Percentiles rank a stretch among this genome's conserved stretches.
Conservation (phyloP, 371 early-diverging fungal genomes). For the Mucor racemosus region DNA sequence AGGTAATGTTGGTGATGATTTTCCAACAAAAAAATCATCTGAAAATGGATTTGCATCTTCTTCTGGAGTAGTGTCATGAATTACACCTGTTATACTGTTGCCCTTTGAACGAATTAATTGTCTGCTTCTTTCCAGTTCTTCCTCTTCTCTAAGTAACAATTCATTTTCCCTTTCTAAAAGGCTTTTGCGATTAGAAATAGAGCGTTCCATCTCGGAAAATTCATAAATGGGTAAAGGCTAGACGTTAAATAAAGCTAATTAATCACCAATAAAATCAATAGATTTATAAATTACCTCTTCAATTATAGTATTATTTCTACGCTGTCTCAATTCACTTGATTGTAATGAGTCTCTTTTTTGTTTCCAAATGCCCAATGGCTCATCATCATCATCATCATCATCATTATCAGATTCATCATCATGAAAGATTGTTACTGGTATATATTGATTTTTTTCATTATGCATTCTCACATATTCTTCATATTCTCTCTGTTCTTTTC, state of each 20-base stretch:
- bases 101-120: conserved; percentile 14
- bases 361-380: conserved; percentile 27
- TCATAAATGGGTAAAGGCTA: conserved; percentile 13
- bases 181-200: conserved; percentile 15
- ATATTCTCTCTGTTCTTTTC: conserved; percentile 37
- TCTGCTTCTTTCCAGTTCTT: conserved; percentile 15
- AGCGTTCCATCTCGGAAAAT: conserved; percentile 22
- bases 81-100: conserved; percentile 24
- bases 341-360: conserved; percentile 6
- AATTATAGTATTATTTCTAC: not conserved
- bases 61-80: conserved; percentile 6
- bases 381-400: conserved; percentile 32
- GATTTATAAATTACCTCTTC: not conserved
- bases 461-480: conserved; percentile 35
- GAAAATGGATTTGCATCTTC: conserved; percentile 16
- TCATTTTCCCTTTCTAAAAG: conserved; percentile 10
- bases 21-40: not conserved
- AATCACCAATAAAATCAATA: not conserved
- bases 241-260: not conserved
- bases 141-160: conserved; percentile 17
- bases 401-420: conserved; percentile 20
- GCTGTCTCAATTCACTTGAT: conserved; percentile 11
- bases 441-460: conserved; percentile 27
- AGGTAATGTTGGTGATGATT: not conserved
- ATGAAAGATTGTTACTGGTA: conserved; percentile 8